Evolutionary conservation across 257 asterid genomes (phyloP).

Genomic region (Misopates orontium): DNA sequence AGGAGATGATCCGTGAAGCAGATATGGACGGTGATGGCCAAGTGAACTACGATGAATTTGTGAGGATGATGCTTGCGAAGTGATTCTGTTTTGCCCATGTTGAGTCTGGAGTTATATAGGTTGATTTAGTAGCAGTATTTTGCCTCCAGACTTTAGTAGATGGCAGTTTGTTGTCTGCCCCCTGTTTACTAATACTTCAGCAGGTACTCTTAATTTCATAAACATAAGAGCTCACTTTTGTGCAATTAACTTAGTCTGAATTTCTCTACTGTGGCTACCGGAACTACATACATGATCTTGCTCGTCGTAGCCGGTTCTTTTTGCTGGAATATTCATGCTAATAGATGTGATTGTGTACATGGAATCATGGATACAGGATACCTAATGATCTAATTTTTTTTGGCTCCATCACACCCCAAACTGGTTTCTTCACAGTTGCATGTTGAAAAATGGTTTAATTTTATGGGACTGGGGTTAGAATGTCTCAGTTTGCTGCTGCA

Average conservation of each 20-base stretch:
- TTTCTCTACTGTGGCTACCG: too few relatives aligned
- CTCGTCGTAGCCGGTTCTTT: not conserved
- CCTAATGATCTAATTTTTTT: too few relatives aligned
- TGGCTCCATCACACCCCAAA: too few relatives aligned
- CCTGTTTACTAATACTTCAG: not conserved
- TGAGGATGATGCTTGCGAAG: slow-evolving; percentile 60
- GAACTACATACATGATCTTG: not conserved
- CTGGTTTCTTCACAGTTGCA: too few relatives aligned
- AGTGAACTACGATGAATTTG: slow-evolving; percentile 54
- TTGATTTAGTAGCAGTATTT: slow-evolving; percentile 15
- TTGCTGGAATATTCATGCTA: not conserved
- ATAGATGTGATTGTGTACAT: not conserved
- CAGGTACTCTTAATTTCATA: not conserved
- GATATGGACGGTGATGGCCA: slow-evolving; percentile 64
- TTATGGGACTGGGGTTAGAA: too few relatives aligned
- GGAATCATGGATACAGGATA: too few relatives aligned
- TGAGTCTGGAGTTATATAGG: slow-evolving; percentile 21
- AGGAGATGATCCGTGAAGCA: slow-evolving; percentile 59
- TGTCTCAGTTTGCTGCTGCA: too few relatives aligned
- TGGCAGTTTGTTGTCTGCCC: not conserved
- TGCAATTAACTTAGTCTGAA: not conserved
- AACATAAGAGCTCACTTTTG: not conserved
- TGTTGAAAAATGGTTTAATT: too few relatives aligned
- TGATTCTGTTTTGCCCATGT: slow-evolving; percentile 20
- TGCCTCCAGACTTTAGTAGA: slow-evolving; percentile 1